Percentiles rank a stretch among this genome's conserved stretches.
These are phyloP conservation scores for Setaria italica DNA, from an alignment of 202 grass and related monocot species.

Conservation along the genomic window DNA sequence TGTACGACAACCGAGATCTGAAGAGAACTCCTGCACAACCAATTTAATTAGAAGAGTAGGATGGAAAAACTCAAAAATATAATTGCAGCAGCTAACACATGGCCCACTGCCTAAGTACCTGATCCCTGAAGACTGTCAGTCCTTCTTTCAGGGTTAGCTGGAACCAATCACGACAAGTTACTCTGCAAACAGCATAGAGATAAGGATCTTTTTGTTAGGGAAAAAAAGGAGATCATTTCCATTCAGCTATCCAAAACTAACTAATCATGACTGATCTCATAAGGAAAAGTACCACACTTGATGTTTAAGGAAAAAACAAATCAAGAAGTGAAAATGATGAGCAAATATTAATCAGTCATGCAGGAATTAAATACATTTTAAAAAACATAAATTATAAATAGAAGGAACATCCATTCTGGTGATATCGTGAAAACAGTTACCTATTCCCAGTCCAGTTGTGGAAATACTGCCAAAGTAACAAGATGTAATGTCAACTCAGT, in stretches of 20 bases:
- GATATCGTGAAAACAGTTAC: slow-evolving; percentile 48
- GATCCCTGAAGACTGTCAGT: slow-evolving; percentile 95
- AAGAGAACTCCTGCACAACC: slow-evolving; percentile 87
- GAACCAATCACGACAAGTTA: slow-evolving; percentile 99
- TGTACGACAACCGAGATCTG: slow-evolving; percentile 89
- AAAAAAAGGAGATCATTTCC: background rate
- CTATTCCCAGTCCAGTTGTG: slow-evolving; percentile 99
- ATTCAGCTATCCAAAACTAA: slow-evolving; percentile 29
- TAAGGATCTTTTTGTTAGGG: slow-evolving; percentile 6
- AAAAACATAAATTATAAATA: slow-evolving; percentile 3
- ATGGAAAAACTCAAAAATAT: slow-evolving; percentile 18
- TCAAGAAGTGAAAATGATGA: slow-evolving; percentile 33
- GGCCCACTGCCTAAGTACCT: slow-evolving; percentile 62
- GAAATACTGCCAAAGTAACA: slow-evolving; percentile 84
- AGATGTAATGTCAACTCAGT: slow-evolving; percentile 37
- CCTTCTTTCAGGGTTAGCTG: slow-evolving; percentile 99
- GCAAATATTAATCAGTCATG: slow-evolving; percentile 22
- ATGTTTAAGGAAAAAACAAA: background rate
- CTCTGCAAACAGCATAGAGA: slow-evolving; percentile 63
- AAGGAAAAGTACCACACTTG: slow-evolving; percentile 29
- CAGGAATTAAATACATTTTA: slow-evolving; percentile 33
- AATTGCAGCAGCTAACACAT: slow-evolving; percentile 4
- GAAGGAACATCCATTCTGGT: slow-evolving; percentile 24
- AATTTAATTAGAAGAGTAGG: slow-evolving; percentile 29
- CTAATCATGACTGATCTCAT: slow-evolving; percentile 26